Evolutionary conservation across 1,139 yeast genomes (phyloP).

Genomic region (Pichia sp.): DNA sequence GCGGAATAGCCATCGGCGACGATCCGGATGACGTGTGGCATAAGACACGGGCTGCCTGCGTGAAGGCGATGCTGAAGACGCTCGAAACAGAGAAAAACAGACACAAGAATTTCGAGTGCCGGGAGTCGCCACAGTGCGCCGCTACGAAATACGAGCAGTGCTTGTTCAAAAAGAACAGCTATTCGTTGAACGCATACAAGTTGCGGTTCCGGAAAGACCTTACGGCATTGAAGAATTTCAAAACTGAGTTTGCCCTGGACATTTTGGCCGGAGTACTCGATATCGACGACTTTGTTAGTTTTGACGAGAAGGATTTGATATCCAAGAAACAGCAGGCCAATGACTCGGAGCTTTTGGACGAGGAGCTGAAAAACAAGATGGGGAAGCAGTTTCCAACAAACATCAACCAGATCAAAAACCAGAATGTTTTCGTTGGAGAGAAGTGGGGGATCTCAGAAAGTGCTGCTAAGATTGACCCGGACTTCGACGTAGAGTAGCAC

Average conservation of each 20-base stretch:
- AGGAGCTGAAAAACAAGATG: slow-evolving; percentile 30
- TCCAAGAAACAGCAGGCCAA: slow-evolving; percentile 27
- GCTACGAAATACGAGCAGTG: slow-evolving; percentile 24
- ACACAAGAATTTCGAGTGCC: slow-evolving; percentile 1
- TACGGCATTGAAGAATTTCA: slow-evolving; percentile 29
- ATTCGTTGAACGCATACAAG: slow-evolving; percentile 24
- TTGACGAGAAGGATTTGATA: slow-evolving; percentile 28
- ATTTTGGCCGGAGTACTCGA: slow-evolving; percentile 26
- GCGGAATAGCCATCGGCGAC: slow-evolving; percentile 24
- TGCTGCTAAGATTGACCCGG: slow-evolving; percentile 44
- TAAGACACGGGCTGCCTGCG: slow-evolving; percentile 26
- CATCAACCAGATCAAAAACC: slow-evolving; percentile 34
- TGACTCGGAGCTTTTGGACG: slow-evolving; percentile 28
- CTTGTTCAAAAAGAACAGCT: slow-evolving; percentile 17
- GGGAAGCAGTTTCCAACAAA: slow-evolving; percentile 31
- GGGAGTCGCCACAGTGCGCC: slow-evolving; percentile 4
- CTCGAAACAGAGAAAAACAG: slow-evolving; percentile 12
- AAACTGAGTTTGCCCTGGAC: slow-evolving; percentile 27
- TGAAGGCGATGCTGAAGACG: slow-evolving; percentile 20
- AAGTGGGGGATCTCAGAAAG: slow-evolving; percentile 46
- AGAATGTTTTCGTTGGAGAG: slow-evolving; percentile 35
- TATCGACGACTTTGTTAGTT: slow-evolving; percentile 17
- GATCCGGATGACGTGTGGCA: slow-evolving; percentile 27
- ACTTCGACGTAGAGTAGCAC: slow-evolving; percentile 30
- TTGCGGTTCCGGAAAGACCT: slow-evolving; percentile 29